A percentile compares a stretch with the other conserved stretches of the same genome.
phyloP scores from a whole-genome alignment of 1,284 basidiomycete genomes.

The Malassezia dermatis region DNA sequence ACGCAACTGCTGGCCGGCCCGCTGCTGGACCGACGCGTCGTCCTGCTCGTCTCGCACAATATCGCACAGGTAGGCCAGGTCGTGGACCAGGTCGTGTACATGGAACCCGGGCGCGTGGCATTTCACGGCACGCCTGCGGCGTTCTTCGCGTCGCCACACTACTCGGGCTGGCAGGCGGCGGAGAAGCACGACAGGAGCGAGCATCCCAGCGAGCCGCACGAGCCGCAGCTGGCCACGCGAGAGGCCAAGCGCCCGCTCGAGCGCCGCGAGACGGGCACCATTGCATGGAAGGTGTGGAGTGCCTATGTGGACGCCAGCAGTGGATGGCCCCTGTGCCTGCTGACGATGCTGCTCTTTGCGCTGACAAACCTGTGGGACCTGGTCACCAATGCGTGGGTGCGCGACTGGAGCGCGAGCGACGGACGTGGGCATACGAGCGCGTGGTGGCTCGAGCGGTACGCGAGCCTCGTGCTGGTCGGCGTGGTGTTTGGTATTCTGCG shows the following conservation, averaged over 20 bases:
- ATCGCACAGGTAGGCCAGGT: constrained; percentile 23
- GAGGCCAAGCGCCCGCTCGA: not conserved
- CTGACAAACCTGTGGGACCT: constrained; percentile 16
- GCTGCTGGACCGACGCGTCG: constrained; percentile 53
- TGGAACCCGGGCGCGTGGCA: constrained; percentile 23
- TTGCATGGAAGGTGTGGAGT: constrained; percentile 18
- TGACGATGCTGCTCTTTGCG: constrained; percentile 12
- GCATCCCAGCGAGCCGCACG: not conserved
- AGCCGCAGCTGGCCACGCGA: not conserved
- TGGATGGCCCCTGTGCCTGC: constrained; percentile 7
- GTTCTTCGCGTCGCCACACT: constrained; percentile 30
- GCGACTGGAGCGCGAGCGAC: constrained; percentile 15
- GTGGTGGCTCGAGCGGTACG: constrained; percentile 16
- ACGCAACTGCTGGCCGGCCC: constrained; percentile 23
- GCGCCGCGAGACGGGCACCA: constrained; percentile 16
- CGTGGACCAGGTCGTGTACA: constrained; percentile 22
- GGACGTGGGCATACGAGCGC: not conserved
- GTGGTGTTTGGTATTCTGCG: constrained; percentile 40
- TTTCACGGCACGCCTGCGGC: constrained; percentile 21
- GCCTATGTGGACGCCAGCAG: constrained; percentile 18
- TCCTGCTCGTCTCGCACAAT: constrained; percentile 65
- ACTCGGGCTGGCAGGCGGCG: constrained; percentile 16
- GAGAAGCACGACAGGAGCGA: constrained; percentile 43
- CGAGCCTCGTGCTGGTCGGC: constrained; percentile 22
- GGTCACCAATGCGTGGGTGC: constrained; percentile 18